phyloP scores from a whole-genome alignment of 305 asterid genomes.

The Solanum hybrid region DNA sequence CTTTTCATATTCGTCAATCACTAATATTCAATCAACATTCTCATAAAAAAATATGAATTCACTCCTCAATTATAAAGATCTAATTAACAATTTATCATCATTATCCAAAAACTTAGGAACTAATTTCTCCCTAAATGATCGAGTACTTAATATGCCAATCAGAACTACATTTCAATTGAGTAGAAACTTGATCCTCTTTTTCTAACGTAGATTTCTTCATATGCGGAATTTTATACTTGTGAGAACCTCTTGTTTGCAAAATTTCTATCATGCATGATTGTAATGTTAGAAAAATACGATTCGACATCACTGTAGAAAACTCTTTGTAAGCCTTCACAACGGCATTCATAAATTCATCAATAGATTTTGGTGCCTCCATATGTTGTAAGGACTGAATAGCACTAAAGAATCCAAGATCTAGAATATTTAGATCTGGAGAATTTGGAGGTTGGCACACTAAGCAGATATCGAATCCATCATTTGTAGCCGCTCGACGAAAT shows the following conservation, averaged over 20 bases:
- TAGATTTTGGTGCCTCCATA: neutral
- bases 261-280: neutral
- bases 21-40: neutral
- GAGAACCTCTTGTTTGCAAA: neutral
- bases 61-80: neutral
- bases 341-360: neutral
- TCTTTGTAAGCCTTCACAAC: neutral
- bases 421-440: neutral
- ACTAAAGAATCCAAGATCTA: neutral
- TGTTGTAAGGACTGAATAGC: neutral
- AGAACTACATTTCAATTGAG: neutral
- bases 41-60: neutral
- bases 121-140: neutral
- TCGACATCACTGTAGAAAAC: neutral
- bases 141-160: neutral
- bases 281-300: neutral
- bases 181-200: neutral
- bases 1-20: neutral
- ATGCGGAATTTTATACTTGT: neutral
- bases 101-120: neutral
- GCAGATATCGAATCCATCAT: neutral
- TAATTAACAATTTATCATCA: neutral
- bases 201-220: neutral
- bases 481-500: neutral
- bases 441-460: neutral